Conservation (phyloP, 345 rosid species). For the Dipteronia dyeriana region DNA sequence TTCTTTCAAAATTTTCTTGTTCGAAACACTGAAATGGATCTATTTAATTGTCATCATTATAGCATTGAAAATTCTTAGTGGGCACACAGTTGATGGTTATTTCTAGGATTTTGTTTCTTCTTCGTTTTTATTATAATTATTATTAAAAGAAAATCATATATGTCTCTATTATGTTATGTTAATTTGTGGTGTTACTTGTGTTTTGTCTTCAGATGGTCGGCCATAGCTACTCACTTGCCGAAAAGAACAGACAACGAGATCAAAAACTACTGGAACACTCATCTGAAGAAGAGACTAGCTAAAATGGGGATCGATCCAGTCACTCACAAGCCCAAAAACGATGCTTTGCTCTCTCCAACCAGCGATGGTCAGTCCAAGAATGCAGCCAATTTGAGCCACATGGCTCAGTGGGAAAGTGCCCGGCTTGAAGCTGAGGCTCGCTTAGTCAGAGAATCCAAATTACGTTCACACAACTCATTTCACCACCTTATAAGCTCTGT, state of each 20-base stretch:
- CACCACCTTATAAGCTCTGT: conserved; percentile 18
- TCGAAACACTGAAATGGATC: conserved; percentile 1
- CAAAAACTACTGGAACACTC: conserved; percentile 83
- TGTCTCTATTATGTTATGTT: conserved; percentile 8
- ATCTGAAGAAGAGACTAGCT: conserved; percentile 61
- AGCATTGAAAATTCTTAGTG: conserved; percentile 15
- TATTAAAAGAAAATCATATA: conserved; percentile 11
- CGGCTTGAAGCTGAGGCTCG: conserved; percentile 91
- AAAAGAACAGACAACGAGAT: conserved; percentile 81
- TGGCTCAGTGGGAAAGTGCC: conserved; percentile 98
- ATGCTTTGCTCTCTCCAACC: conserved; percentile 39
- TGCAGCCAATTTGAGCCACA: conserved; percentile 77
- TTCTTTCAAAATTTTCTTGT: conserved; percentile 5
- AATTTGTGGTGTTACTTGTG: background rate
- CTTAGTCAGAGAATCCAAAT: conserved; percentile 76
- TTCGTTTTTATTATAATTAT: conserved; percentile 7
- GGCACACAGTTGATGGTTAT: background rate
- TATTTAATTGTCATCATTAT: conserved; percentile 17
- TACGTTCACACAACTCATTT: conserved; percentile 51
- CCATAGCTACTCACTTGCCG: conserved; percentile 77
- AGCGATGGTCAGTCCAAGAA: conserved; percentile 58
- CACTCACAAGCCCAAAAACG: conserved; percentile 74
- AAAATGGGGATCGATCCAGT: conserved; percentile 87
- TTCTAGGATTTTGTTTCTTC: conserved; percentile 13
- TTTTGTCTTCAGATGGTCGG: conserved; percentile 67